Evolutionary conservation across 352 stramenopile genomes (phyloP).

Genomic region (Globisporangium recalcitrans): DNA sequence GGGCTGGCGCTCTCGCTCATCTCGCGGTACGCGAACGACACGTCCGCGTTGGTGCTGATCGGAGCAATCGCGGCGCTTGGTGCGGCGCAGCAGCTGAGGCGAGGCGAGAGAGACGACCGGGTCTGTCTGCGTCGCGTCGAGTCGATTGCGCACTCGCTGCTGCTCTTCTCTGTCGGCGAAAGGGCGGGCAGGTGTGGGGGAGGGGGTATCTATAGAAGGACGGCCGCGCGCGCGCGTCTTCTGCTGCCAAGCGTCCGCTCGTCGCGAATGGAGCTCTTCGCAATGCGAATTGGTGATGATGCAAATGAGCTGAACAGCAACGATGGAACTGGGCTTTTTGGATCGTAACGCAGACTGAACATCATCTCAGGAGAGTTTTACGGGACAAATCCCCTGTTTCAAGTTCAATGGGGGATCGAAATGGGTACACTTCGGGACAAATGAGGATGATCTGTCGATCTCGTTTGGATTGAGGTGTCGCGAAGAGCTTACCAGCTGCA

Average conservation of each 20-base stretch:
- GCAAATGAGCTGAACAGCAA: not conserved
- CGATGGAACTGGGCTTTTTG: not conserved
- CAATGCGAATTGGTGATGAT: not conserved
- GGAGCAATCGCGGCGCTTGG: conserved; percentile 7
- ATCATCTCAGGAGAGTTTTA: not conserved
- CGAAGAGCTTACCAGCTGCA: too few relatives aligned
- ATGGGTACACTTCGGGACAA: conserved; percentile 12
- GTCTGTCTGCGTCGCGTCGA: conserved; percentile 10
- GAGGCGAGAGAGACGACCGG: conserved; percentile 10
- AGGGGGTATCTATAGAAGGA: conserved; percentile 7
- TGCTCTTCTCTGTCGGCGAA: not conserved
- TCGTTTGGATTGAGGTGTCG: too few relatives aligned
- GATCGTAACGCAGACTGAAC: not conserved
- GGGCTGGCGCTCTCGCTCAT: conserved; percentile 34
- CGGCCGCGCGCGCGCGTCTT: conserved; percentile 1
- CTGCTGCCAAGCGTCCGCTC: not conserved
- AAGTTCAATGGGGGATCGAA: not conserved
- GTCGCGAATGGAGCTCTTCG: not conserved
- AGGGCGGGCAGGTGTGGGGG: not conserved
- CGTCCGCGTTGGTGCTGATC: conserved; percentile 7
- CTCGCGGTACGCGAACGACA: conserved; percentile 37
- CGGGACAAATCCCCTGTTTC: not conserved
- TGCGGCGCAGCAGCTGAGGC: conserved; percentile 9
- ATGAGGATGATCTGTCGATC: too few relatives aligned
- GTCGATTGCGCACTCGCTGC: conserved; percentile 9